phyloP scores from a whole-genome alignment of 1,139 yeast species.

The Eremothecium coryli region DNA sequence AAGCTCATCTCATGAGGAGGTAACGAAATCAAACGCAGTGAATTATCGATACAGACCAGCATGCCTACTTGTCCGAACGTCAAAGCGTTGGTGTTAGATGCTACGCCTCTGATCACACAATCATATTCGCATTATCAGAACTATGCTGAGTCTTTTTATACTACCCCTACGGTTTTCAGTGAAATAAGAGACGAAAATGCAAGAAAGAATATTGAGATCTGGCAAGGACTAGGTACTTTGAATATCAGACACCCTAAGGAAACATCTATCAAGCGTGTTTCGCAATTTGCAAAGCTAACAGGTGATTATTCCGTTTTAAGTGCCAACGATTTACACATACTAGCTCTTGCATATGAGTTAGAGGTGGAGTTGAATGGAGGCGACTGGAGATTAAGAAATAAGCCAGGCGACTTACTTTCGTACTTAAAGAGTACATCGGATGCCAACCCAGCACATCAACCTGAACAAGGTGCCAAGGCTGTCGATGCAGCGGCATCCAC shows the following conservation, averaged over 20 bases:
- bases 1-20: too few species aligned
- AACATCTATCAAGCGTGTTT: conserved; percentile 53
- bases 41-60: not conserved
- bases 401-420: conserved; percentile 52
- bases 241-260: conserved; percentile 67
- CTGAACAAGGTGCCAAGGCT: conserved; percentile 5
- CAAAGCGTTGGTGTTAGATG: conserved; percentile 69
- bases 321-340: conserved; percentile 80
- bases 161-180: conserved; percentile 83
- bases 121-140: conserved; percentile 66
- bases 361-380: conserved; percentile 66
- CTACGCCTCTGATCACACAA: conserved; percentile 87
- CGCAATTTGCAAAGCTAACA: conserved; percentile 70
- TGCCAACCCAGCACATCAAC: not conserved
- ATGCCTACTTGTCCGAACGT: conserved; percentile 29
- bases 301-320: conserved; percentile 89
- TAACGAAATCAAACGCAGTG: too few species aligned
- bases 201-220: conserved; percentile 61
- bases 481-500: conserved; percentile 8
- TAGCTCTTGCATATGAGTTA: conserved; percentile 84
- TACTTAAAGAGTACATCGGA: conserved; percentile 9
- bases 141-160: conserved; percentile 60
- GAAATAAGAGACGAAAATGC: conserved; percentile 86
- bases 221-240: conserved; percentile 56
- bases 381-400: conserved; percentile 56